phyloP scores from a whole-genome alignment of 2,329 filamentous ascomycete genomes.

The Aureobasidium sp. region DNA sequence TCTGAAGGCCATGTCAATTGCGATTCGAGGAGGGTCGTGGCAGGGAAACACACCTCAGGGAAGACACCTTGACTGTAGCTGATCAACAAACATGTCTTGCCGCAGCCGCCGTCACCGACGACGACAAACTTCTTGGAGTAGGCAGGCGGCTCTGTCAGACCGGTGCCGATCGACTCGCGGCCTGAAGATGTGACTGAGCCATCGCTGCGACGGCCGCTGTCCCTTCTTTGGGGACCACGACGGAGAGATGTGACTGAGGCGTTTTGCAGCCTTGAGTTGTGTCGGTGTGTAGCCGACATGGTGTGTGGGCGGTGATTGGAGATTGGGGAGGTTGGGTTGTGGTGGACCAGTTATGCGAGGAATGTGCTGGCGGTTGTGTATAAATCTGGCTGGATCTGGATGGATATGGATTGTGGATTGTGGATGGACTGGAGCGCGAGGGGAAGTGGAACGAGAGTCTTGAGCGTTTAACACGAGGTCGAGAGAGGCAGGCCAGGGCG shows the following conservation, averaged over 20 bases:
- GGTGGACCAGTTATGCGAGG: conserved; percentile 7
- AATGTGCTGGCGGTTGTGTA: conserved; percentile 7
- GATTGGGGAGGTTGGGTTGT: background rate
- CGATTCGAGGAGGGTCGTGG: background rate
- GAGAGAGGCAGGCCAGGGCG: background rate
- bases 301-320: background rate
- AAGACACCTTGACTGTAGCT: conserved; percentile 99
- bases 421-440: conserved; percentile 16
- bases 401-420: background rate
- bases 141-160: conserved; percentile 79
- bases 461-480: conserved; percentile 16
- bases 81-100: conserved; percentile 97
- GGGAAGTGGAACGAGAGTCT: conserved; percentile 27
- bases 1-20: conserved; percentile 46
- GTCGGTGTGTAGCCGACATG: conserved; percentile 11
- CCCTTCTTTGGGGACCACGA: conserved; percentile 38
- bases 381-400: background rate
- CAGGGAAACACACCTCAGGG: conserved; percentile 62
- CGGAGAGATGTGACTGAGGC: conserved; percentile 12
- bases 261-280: conserved; percentile 10
- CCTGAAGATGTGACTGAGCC: conserved; percentile 82
- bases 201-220: conserved; percentile 64
- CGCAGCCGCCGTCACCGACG: conserved; percentile 94
- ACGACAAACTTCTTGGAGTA: conserved; percentile 99
- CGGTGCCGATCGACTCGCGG: conserved; percentile 69